Evolutionary conservation across 2,329 filamentous ascomycete species (phyloP).

Genomic region (Macrophomina tecta): DNA sequence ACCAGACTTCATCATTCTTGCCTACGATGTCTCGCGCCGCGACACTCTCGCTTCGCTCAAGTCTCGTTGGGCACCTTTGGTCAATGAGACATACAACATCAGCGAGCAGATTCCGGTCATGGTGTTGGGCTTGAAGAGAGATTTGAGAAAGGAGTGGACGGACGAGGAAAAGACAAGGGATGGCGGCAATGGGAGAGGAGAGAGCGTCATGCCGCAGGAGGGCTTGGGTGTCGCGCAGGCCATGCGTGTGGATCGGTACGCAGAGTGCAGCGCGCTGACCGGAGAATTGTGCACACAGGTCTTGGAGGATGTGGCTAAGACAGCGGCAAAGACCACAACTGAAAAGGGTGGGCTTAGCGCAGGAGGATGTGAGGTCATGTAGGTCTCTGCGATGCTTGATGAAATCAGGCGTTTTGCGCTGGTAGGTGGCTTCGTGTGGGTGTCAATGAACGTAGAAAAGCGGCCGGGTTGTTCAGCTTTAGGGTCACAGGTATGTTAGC

Average conservation of each 20-base stretch:
- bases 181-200: conserved; percentile 33
- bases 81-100: conserved; percentile 60
- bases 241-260: conserved; percentile 66
- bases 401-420: background rate
- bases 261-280: conserved; percentile 66
- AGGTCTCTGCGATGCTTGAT: background rate
- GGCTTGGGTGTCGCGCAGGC: conserved; percentile 60
- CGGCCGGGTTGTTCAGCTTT: background rate
- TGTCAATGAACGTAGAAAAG: background rate
- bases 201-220: conserved; percentile 58
- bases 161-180: conserved; percentile 37
- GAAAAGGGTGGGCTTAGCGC: conserved; percentile 34
- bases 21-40: conserved; percentile 64
- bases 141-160: conserved; percentile 52
- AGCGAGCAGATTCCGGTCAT: conserved; percentile 61
- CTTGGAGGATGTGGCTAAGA: conserved; percentile 65
- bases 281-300: conserved; percentile 65
- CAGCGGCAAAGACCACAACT: conserved; percentile 64
- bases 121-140: conserved; percentile 64
- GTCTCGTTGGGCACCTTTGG: conserved; percentile 50
- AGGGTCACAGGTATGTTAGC: background rate
- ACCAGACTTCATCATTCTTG: conserved; percentile 63
- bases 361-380: conserved; percentile 20
- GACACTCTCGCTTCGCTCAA: conserved; percentile 56
- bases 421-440: background rate